Conservation (phyloP, 2,329 filamentous ascomycete species). For the Paraconiothyrium brasiliense region DNA sequence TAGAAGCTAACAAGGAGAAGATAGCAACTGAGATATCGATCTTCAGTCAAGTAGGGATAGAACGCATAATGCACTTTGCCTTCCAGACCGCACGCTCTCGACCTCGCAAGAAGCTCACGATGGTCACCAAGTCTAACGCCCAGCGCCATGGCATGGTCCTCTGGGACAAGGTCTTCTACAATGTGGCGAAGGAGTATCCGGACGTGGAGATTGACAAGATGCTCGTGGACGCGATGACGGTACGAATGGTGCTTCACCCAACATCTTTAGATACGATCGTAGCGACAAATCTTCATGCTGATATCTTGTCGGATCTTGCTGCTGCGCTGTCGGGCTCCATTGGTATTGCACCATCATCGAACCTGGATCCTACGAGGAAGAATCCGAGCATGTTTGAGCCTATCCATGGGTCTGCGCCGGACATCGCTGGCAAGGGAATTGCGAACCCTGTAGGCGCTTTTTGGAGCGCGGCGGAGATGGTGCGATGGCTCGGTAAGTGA, state of each 20-base stretch:
- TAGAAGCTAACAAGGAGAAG: neutral
- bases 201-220: constrained; percentile 59
- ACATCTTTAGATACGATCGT: constrained; percentile 59
- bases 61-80: constrained; percentile 59
- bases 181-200: constrained; percentile 57
- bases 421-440: constrained; percentile 70
- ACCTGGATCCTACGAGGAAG: constrained; percentile 68
- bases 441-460: constrained; percentile 73
- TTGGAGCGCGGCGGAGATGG: constrained; percentile 76
- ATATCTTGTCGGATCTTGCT: constrained; percentile 74
- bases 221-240: constrained; percentile 61
- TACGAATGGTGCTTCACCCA: constrained; percentile 58
- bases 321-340: constrained; percentile 73
- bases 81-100: constrained; percentile 57
- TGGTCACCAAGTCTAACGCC: constrained; percentile 61
- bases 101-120: constrained; percentile 58
- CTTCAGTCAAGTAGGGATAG: constrained; percentile 57
- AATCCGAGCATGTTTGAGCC: constrained; percentile 72
- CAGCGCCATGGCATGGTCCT: constrained; percentile 61
- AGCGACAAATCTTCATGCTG: constrained; percentile 62
- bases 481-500: constrained; percentile 61
- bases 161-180: constrained; percentile 59
- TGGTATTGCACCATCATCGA: constrained; percentile 73
- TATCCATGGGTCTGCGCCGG: constrained; percentile 70
- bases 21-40: constrained; percentile 58